phyloP scores from a whole-genome alignment of 495 filamentous ascomycete genomes.

The Annulohypoxylon maeteangense region DNA sequence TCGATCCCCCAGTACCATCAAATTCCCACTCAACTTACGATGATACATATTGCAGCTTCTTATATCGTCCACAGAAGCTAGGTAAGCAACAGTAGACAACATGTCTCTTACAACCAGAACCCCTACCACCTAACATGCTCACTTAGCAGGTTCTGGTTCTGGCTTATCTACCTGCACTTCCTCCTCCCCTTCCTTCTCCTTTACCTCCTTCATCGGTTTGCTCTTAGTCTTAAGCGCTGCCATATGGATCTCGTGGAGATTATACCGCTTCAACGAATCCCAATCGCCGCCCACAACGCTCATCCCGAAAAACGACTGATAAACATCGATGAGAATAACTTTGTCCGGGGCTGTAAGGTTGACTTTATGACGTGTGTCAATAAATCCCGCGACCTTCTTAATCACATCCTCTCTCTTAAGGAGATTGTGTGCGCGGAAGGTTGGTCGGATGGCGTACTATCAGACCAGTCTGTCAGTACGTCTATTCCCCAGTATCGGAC shows the following conservation, averaged over 20 bases:
- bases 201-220: not conserved
- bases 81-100: not conserved
- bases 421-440: conserved; percentile 78
- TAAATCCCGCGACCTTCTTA: conserved; percentile 73
- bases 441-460: conserved; percentile 91
- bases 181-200: not conserved
- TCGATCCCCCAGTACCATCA: not conserved
- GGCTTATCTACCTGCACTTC: not conserved
- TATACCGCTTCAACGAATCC: conserved; percentile 60
- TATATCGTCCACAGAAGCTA: not conserved
- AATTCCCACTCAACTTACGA: not conserved
- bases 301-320: conserved; percentile 66
- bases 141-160: not conserved
- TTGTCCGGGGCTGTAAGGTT: conserved; percentile 84
- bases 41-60: not conserved
- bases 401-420: conserved; percentile 82
- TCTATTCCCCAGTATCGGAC: not conserved
- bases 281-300: conserved; percentile 63
- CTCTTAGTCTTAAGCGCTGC: conserved; percentile 41
- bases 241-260: conserved; percentile 58
- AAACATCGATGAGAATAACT: conserved; percentile 88
- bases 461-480: conserved; percentile 2
- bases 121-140: not conserved
- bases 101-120: not conserved
- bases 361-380: conserved; percentile 74